Conservation (phyloP, 2,329 filamentous ascomycete genomes). For the Didymella segeticola region DNA sequence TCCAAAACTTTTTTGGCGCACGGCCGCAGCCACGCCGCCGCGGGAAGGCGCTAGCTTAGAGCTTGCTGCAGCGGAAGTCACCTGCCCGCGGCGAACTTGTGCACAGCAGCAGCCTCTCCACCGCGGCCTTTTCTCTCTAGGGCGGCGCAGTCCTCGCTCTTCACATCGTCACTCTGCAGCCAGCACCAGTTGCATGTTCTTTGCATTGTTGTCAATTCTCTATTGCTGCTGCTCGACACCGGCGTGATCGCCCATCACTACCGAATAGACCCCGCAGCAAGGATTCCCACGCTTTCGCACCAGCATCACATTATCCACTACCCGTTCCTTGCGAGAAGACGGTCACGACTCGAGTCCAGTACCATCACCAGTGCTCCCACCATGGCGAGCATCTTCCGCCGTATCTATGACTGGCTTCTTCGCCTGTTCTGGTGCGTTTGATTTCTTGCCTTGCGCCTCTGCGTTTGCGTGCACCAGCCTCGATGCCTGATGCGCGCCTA, state of each 20-base stretch:
- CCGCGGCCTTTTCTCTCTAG: conserved; percentile 22
- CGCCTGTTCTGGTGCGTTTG: conserved; percentile 89
- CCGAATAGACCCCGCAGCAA: conserved; percentile 45
- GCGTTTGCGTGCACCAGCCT: conserved; percentile 19
- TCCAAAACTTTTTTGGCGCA: conserved; percentile 20
- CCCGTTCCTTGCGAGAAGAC: conserved; percentile 31
- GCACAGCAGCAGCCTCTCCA: conserved; percentile 34
- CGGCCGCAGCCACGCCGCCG: conserved; percentile 12
- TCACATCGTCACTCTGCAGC: conserved; percentile 28
- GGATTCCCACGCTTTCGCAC: conserved; percentile 45
- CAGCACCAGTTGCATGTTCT: conserved; percentile 16
- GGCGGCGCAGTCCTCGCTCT: conserved; percentile 41
- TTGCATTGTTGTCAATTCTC: conserved; percentile 32
- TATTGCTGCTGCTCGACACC: conserved; percentile 32
- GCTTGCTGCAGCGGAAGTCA: conserved; percentile 21
- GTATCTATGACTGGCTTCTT: conserved; percentile 97
- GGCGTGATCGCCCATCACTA: conserved; percentile 38
- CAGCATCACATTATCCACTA: conserved; percentile 38
- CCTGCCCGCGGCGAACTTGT: conserved; percentile 23
- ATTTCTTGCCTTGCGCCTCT: conserved; percentile 18
- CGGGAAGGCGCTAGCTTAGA: conserved; percentile 18
- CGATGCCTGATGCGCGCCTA: conserved; percentile 41
- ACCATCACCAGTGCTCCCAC: conserved; percentile 22
- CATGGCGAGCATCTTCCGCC: conserved; percentile 92
- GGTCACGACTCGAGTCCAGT: conserved; percentile 45